phyloP scores from a whole-genome alignment of 495 filamentous ascomycete species.

The Lasiosphaeria ovina region DNA sequence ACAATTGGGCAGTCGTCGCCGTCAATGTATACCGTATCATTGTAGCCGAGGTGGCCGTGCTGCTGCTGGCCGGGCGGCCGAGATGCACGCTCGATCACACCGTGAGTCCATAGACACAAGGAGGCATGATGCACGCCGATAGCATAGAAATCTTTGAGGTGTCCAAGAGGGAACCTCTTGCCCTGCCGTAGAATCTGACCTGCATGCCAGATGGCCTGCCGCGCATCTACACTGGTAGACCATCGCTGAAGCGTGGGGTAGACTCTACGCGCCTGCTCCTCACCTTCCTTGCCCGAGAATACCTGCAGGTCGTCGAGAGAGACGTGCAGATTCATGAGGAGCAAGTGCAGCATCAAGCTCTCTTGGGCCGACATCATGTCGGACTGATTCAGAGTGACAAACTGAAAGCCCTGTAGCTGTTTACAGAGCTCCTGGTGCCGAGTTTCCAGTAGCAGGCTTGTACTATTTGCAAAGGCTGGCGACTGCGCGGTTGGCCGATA shows the following conservation, averaged over 20 bases:
- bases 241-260: constrained; percentile 54
- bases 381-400: constrained; percentile 26
- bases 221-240: constrained; percentile 48
- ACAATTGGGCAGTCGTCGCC: constrained; percentile 42
- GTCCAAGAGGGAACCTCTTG: constrained; percentile 43
- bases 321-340: constrained; percentile 59
- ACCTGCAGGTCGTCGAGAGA: constrained; percentile 64
- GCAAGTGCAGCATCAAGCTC: constrained; percentile 51
- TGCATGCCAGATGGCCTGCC: constrained; percentile 61
- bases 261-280: constrained; percentile 56
- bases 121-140: constrained; percentile 60
- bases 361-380: constrained; percentile 36
- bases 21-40: constrained; percentile 47
- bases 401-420: constrained; percentile 30
- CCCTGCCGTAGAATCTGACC: constrained; percentile 59
- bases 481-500: constrained; percentile 23
- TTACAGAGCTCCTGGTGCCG: constrained; percentile 51
- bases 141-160: constrained; percentile 57
- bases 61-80: constrained; percentile 7
- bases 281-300: constrained; percentile 61
- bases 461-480: constrained; percentile 19
- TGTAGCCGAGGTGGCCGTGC: constrained; percentile 1
- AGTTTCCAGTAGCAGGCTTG: constrained; percentile 47
- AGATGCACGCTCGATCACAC: constrained; percentile 42
- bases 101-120: constrained; percentile 61